A percentile compares a stretch with the other conserved stretches of the same genome.
phyloP scores from a whole-genome alignment of 805 yeast species.

The Priceomyces castillae region DNA sequence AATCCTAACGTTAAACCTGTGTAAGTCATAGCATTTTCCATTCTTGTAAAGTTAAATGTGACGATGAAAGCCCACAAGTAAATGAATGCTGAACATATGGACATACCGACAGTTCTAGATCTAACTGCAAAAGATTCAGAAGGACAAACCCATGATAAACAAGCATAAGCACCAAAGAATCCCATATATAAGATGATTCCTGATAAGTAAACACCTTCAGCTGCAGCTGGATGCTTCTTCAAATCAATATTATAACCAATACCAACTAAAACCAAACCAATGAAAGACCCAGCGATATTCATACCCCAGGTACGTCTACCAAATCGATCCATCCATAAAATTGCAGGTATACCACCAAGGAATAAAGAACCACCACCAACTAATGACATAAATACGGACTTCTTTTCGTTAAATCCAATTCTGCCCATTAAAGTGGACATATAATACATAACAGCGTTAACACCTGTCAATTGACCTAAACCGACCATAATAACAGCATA shows the following conservation, averaged over 20 bases:
- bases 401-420: slow-evolving; percentile 52
- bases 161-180: slow-evolving; percentile 65
- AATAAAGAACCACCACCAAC: slow-evolving; percentile 66
- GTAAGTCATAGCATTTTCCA: slow-evolving; percentile 56
- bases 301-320: slow-evolving; percentile 61
- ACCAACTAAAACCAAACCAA: slow-evolving; percentile 61
- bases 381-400: slow-evolving; percentile 62
- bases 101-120: slow-evolving; percentile 64
- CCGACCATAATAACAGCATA: slow-evolving; percentile 57
- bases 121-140: slow-evolving; percentile 60
- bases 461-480: slow-evolving; percentile 66
- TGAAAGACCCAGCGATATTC: slow-evolving; percentile 55
- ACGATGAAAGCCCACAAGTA: slow-evolving; percentile 64
- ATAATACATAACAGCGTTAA: slow-evolving; percentile 64
- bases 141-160: slow-evolving; percentile 68
- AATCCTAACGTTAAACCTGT: slow-evolving; percentile 65
- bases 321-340: slow-evolving; percentile 53
- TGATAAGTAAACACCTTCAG: slow-evolving; percentile 58
- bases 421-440: slow-evolving; percentile 55
- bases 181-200: slow-evolving; percentile 64
- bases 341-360: slow-evolving; percentile 65
- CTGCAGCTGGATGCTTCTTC: slow-evolving; percentile 41
- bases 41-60: slow-evolving; percentile 58
- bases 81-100: slow-evolving; percentile 52
- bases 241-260: slow-evolving; percentile 47